These are phyloP conservation scores for Cicer chorassanicum DNA, from an alignment of 306 rosid genomes.

Conservation along the genomic window DNA sequence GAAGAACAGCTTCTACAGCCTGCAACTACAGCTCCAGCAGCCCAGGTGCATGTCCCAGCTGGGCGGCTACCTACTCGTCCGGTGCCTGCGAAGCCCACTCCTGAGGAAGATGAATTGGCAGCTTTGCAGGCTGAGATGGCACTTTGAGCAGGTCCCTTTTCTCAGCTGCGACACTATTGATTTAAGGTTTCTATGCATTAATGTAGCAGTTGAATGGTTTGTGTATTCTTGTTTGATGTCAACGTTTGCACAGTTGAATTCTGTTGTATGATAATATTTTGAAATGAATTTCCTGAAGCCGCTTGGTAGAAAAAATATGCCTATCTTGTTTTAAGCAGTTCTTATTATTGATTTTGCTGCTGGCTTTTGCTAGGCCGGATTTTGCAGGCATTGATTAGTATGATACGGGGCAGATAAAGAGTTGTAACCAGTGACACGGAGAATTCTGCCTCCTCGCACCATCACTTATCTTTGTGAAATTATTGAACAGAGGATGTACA, in stretches of 20 bases:
- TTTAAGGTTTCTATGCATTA: conserved; percentile 14
- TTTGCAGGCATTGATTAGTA: conserved; percentile 49
- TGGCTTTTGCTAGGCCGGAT: conserved; percentile 39
- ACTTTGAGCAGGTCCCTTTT: conserved; percentile 65
- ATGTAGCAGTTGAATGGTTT: conserved; percentile 28
- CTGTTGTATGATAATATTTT: conserved; percentile 41
- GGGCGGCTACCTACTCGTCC: conserved; percentile 79
- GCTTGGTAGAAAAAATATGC: conserved; percentile 16
- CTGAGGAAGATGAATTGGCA: conserved; percentile 93
- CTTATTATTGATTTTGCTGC: conserved; percentile 27
- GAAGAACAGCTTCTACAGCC: conserved; percentile 99
- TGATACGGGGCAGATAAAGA: conserved; percentile 51
- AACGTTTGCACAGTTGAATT: conserved; percentile 31
- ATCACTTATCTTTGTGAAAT: conserved; percentile 43
- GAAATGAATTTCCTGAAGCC: conserved; percentile 14
- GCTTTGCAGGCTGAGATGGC: conserved; percentile 99
- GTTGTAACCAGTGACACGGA: conserved; percentile 44
- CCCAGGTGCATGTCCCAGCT: conserved; percentile 76
- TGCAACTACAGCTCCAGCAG: conserved; percentile 84
- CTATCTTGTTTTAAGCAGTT: background rate
- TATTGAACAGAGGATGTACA: conserved; percentile 56
- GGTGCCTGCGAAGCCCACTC: conserved; percentile 65
- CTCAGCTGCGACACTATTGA: conserved; percentile 32
- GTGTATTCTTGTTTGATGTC: conserved; percentile 35
- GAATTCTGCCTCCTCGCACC: conserved; percentile 40